A percentile compares a stretch with the other conserved stretches of the same genome.
Conservation (phyloP, 1,139 yeast genomes). For the Kazachstania sp. region DNA sequence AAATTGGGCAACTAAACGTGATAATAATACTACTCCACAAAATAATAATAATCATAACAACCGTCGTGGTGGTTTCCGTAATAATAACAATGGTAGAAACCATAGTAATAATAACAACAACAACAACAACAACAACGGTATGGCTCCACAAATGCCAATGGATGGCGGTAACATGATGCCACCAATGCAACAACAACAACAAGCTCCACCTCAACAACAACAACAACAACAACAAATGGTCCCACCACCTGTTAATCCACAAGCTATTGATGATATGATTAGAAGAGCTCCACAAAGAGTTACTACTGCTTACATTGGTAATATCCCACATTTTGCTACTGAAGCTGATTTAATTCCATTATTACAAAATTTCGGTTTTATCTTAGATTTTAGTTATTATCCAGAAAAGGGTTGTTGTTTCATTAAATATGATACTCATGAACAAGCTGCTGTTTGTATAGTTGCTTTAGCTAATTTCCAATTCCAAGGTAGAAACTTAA, state of each 20-base stretch:
- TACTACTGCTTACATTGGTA: conserved; percentile 84
- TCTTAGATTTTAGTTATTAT: conserved; percentile 71
- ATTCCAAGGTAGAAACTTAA: conserved; percentile 69
- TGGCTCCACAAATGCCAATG: conserved; percentile 18
- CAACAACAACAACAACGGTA: conserved; percentile 2
- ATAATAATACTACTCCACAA: conserved; percentile 23
- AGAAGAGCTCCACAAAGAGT: conserved; percentile 67
- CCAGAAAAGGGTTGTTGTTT: conserved; percentile 57
- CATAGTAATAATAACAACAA: conserved; percentile 3
- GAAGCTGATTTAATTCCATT: conserved; percentile 70
- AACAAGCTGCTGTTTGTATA: conserved; percentile 81
- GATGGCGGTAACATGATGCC: conserved; percentile 13
- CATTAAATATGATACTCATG: conserved; percentile 79
- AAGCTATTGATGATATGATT: conserved; percentile 58
- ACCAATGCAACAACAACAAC: conserved; percentile 11
- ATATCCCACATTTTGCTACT: conserved; percentile 67
- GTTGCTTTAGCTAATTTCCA: conserved; percentile 70
- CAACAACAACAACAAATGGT: conserved; percentile 20
- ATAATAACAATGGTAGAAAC: conserved; percentile 12
- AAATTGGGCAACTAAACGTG: conserved; percentile 84
- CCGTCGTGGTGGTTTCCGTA: conserved; percentile 24
- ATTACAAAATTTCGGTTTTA: conserved; percentile 70
- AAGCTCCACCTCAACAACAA: conserved; percentile 5
- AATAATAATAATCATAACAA: conserved; percentile 12
- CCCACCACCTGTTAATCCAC: conserved; percentile 37